A percentile compares a stretch with the other conserved stretches of the same genome.
Conservation (phyloP, 2,329 filamentous ascomycete genomes). For the Nakataea oryzae region DNA sequence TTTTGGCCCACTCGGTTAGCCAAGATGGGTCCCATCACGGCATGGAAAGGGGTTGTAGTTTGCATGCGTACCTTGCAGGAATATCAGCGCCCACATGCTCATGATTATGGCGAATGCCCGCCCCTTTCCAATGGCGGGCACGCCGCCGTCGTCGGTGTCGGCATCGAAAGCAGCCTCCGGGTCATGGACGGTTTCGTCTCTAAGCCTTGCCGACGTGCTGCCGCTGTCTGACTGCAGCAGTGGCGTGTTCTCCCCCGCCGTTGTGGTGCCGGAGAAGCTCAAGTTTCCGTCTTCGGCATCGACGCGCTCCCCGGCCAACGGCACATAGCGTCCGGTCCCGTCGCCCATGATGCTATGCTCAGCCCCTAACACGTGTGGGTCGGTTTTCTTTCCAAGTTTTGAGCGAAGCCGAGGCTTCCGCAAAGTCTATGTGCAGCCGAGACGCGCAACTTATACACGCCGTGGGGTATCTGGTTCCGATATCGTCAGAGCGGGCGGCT, state of each 20-base stretch:
- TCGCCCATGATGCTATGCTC: not conserved
- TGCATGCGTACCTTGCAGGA: slow-evolving; percentile 40
- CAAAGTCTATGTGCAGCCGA: not conserved
- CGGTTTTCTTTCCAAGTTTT: not conserved
- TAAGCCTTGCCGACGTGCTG: slow-evolving; percentile 5
- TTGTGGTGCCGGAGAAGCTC: slow-evolving; percentile 10
- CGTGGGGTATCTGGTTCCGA: not conserved
- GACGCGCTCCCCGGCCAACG: not conserved
- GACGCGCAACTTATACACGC: not conserved
- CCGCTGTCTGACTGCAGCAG: slow-evolving; percentile 14
- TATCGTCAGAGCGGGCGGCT: not conserved
- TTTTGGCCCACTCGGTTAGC: not conserved
- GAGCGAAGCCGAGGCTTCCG: not conserved
- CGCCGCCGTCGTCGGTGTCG: not conserved
- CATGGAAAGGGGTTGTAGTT: slow-evolving; percentile 1
- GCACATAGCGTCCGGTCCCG: not conserved
- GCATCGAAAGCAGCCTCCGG: not conserved
- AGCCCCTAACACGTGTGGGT: not conserved
- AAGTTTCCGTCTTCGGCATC: not conserved
- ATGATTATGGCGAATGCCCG: slow-evolving; percentile 35
- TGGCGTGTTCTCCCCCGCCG: slow-evolving; percentile 16
- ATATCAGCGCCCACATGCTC: slow-evolving; percentile 46
- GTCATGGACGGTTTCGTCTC: slow-evolving; percentile 4
- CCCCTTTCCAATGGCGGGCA: slow-evolving; percentile 14
- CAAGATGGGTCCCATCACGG: not conserved